Percentiles rank a stretch among this genome's conserved stretches.
These are phyloP conservation scores for Diaporthe longicolla DNA, from an alignment of 2,329 filamentous ascomycete genomes.

Conservation along the genomic window DNA sequence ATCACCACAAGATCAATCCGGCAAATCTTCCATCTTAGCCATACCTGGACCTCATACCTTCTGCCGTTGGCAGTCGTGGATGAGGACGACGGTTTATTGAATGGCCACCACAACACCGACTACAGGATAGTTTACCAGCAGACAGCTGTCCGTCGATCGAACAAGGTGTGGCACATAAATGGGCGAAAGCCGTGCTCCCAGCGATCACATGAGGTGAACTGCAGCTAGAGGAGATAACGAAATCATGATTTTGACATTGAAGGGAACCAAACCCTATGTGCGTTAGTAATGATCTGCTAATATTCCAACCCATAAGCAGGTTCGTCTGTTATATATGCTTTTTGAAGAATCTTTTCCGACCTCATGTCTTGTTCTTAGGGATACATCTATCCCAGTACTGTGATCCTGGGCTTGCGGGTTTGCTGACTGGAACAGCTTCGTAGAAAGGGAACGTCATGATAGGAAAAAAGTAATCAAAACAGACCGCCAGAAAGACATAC, in stretches of 20 bases:
- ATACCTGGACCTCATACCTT: background rate
- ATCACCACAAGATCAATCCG: background rate
- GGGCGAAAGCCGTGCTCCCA: background rate
- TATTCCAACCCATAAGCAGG: background rate
- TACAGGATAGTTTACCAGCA: background rate
- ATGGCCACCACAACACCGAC: background rate
- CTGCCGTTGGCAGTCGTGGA: background rate
- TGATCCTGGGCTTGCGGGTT: constrained; percentile 8
- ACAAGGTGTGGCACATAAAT: background rate
- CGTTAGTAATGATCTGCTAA: constrained; percentile 1
- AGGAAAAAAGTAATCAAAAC: background rate
- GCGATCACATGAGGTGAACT: background rate
- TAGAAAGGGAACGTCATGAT: background rate
- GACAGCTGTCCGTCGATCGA: background rate
- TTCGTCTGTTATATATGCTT: constrained; percentile 7
- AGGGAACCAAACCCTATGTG: background rate
- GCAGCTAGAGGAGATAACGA: constrained; percentile 5
- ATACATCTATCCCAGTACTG: constrained; percentile 23
- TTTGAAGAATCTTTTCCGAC: constrained; percentile 4
- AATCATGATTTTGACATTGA: background rate
- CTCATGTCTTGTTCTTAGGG: background rate
- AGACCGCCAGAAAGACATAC: background rate
- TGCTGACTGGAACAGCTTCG: constrained; percentile 6
- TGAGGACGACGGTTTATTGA: background rate
- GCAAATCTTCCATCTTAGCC: background rate